Conservation (phyloP, 306 rosid species). For the Delonix regia region DNA sequence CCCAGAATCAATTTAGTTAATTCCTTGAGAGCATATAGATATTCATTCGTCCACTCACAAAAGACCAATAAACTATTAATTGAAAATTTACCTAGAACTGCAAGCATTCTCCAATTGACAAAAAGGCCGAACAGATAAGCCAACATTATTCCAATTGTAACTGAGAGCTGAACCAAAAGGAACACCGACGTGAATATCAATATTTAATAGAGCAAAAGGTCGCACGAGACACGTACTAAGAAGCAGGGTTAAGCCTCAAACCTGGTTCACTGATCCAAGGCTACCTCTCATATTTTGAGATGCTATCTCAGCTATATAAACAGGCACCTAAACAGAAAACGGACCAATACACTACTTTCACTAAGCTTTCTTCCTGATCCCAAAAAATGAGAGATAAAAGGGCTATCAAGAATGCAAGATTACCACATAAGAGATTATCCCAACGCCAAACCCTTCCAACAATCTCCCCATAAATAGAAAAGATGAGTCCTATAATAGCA, state of each 20-base stretch:
- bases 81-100: constrained; percentile 63
- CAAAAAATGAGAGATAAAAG: constrained; percentile 8
- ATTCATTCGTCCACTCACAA: constrained; percentile 20
- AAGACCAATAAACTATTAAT: constrained; percentile 18
- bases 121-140: constrained; percentile 79
- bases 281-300: constrained; percentile 81
- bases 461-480: constrained; percentile 84
- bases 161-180: constrained; percentile 59
- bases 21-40: background rate
- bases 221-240: background rate
- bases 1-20: constrained; percentile 10
- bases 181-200: background rate
- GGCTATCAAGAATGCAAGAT: constrained; percentile 14
- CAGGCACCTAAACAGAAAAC: constrained; percentile 66
- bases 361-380: constrained; percentile 26
- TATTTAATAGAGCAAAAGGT: background rate
- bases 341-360: constrained; percentile 18
- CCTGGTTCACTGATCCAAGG: constrained; percentile 91
- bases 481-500: constrained; percentile 61
- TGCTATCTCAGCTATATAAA: constrained; percentile 86
- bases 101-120: constrained; percentile 80
- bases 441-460: constrained; percentile 91
- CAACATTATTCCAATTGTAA: constrained; percentile 74
- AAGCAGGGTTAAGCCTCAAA: constrained; percentile 34
- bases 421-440: constrained; percentile 88